Evolutionary conservation across 352 stramenopile species (phyloP), one percentile per base, ranked within the genome.

Genomic region (Aphanomyces cochlioides): DNA sequence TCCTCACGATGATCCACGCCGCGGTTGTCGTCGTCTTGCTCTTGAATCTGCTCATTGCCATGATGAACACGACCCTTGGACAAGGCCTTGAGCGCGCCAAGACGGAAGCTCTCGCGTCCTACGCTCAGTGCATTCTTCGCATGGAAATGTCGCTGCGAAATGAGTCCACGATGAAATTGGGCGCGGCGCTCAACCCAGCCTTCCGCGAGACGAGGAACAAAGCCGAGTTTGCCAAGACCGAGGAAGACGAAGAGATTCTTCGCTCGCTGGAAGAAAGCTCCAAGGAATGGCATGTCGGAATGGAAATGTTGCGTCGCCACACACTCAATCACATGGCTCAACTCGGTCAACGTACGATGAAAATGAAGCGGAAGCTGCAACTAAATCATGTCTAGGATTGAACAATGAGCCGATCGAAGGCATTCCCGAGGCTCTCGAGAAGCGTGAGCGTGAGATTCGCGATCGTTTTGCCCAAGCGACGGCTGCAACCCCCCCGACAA

Each of bases 1-100:
- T 67, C 28, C 21, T 67, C 5, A 67, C 47, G 28, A 67, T 67
- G 60, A 34, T 67, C n/a, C 60, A 67, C 34, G 60, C 60, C 10
- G 60, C 60, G 19, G 60, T 41, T 8, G 60, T 67, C 43, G 47
- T 41, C 3, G 47, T 67, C 34, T 34, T 67, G 15, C 60, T 67
- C 47, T 34, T 67, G 28, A 67, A 67, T 21, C 47, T 67, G 17
- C 47, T 67, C 43, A 67, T 67, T 37, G 60, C 60, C 41, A 36
- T 41, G 37, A 67, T 67, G 60, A 67, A 67, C 47, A 67, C 45
- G 28, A 67, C 60, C 15, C 28, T 67, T 34, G 60, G 47, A n/a
- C 28, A 41, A 15, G 60, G 60, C 41, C 60, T 67, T 6, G 60
- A 67, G 47, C 60, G 60, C 47, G 60, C 60, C 17, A 37, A 57